Base-by-base conservation (phyloP, 768 basidiomycete species). In the Trametes meyenii region DNA sequence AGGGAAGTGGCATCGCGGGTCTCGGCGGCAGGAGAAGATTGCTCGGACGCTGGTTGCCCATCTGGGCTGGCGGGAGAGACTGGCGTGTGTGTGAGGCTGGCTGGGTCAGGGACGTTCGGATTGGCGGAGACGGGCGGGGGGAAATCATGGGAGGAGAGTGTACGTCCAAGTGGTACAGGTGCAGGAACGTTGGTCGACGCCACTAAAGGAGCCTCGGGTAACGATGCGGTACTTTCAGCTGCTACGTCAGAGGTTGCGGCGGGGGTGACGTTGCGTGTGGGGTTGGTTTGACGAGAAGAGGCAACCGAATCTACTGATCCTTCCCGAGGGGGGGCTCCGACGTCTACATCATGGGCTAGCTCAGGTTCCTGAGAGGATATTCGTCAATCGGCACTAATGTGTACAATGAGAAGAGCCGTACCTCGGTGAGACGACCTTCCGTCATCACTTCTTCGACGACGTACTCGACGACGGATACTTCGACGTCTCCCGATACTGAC, bases 121-220 rank as follows among this genome's bases (percentile, higher is more conserved):
- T 81, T 75, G 7, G 80, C 79, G 8, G 71, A 74, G 44, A 80
- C 65, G 19, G 80, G 80, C 72, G 79, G 76, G 11, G 78, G 76
- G 51, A 69, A 53, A 36, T 63, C 60, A 1, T 46, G 24, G 6
- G 57, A 49, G 10, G 57, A 58, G 40, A 26, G 57, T 3, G 49
- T 58, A 29, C 57, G 57, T 19, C 43, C 57, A 26, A 58, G 49
- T 1, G 33, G 46, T 29, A 19, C 38, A 4, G 51, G 38, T 21
- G 36, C 21, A 6, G 51, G 6, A 1, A 40, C 39, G 10, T 19
- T 11, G 24, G 50, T 35, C 2, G 33, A n/a, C 33, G 29, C 7
- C 49, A 5, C 12, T 13, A 12, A 8, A 14, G 46, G 24, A 29
- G 46, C 44, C 54, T 55, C 19, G 40, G 24, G 29, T 21, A 1